Evolutionary conservation across 345 rosid species (phyloP), one percentile per base, ranked within the genome.

Genomic region (Lumnitzera racemosa): DNA sequence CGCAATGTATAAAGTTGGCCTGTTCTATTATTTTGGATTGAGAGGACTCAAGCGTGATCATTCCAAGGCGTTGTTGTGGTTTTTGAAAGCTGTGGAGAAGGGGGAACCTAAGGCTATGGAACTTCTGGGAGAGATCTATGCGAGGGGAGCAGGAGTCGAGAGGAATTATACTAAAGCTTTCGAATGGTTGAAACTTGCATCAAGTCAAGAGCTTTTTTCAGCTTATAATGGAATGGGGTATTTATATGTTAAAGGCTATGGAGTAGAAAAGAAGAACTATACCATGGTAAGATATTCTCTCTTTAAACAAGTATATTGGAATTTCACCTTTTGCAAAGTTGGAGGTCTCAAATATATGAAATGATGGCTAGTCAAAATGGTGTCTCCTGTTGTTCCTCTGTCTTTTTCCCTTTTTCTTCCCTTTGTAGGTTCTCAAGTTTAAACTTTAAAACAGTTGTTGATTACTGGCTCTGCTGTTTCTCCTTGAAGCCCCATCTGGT

Each of bases 141-240:
- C 99, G 16, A 74, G 96, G 78, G 99, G 99, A 66, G 96, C 96
- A 65, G 96, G 97, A 57, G 96, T 95, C 66, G 97, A 95, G 77
- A 86, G 96, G 80, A 90, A 95, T 64, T 88, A 95, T 65, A 85
- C 98, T 55, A 88, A 80, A 73, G 98, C 96, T 25, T 83, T 95
- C 58, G 91, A 88, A 70, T 95, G 97, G 95, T 88, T 95, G 59
- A 80, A 74, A 11, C 95, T 86, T 73, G 99, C 99, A 17, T 79
- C 91, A 3, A 81, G 75, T 25, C 96, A 81, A 64, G 85, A 88
- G 61, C 87, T 83, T 69, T 77, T 75, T 72, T 95, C 98, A 10
- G 95, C 99, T 57, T 95, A 81, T 69, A 95, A 90, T 72, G 96
- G 96, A 61, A 86, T 95, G 79, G 99, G 98, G 13, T 95, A 90